Evolutionary conservation across 306 rosid species (phyloP), one percentile per base, ranked within the genome.

Genomic region (Gillenia trifoliata): DNA sequence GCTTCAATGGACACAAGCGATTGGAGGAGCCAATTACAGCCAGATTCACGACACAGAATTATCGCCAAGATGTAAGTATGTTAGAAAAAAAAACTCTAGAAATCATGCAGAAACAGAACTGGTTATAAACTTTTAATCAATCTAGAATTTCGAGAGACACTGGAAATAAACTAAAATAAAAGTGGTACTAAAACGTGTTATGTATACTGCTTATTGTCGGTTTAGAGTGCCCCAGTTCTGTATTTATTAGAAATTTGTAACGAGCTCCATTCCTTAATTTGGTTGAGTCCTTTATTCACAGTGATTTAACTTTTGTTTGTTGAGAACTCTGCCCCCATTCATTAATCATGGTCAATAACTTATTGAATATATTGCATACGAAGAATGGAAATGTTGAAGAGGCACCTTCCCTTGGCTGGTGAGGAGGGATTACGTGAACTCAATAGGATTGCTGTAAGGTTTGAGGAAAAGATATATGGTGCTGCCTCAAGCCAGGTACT

Each of bases 381-480:
- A 60, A 90, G 98, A 87, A 85, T 83, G 88, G 90, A 89, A 11
- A 85, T 87, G 0, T 76, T 89, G 68, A 86, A 82, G 84, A 90
- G 76, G 85, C 86, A 85, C 75, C 75, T 89, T 73, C 93, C 91
- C 4, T 71, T 75, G 77, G 54, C 83, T 34, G 96, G 87, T 65
- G 66, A 79, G 38, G 95, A 85, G 5, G 91, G 91, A 73, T 68
- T 89, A 62, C 80, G 3, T 50, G 88, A 89, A 77, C 90, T 93
- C 56, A 70, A 30, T 70, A 85, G 77, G 77, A 85, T 90, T 72
- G 96, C 92, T 66, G 81, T 70, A 75, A 86, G 90, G 80, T 87
- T 90, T 80, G 91, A 93, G 82, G 98, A 90, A 38, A 93, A 85
- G 84, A 85, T 87, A 76, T 86, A 75, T 75, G 11, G 69, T 65